phyloP scores from a whole-genome alignment of 2,329 filamentous ascomycete species.

The Dactylella cylindrospora region DNA sequence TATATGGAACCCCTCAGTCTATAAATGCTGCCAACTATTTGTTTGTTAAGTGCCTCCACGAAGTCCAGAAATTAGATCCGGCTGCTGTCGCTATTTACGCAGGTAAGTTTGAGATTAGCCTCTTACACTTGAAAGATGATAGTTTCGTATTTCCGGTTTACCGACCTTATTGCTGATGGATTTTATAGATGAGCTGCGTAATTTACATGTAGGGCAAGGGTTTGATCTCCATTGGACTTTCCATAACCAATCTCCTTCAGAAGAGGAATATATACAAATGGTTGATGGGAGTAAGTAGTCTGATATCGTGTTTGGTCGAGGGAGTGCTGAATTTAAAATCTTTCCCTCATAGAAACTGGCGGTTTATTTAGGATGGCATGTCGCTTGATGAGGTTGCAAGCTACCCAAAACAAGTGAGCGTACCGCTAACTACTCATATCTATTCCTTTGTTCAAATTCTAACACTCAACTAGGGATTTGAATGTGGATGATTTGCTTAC shows the following conservation, averaged over 20 bases:
- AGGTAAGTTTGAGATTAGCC: slow-evolving; percentile 9
- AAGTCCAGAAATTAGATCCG: slow-evolving; percentile 12
- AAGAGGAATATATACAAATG: slow-evolving; percentile 11
- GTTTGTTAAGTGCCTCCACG: slow-evolving; percentile 12
- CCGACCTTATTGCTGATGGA: neutral
- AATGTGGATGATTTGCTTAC: slow-evolving; percentile 19
- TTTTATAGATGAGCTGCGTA: slow-evolving; percentile 3
- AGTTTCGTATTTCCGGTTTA: slow-evolving; percentile 1
- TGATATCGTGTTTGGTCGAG: too few relatives aligned
- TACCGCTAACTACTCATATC: neutral
- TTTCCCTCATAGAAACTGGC: slow-evolving; percentile 13
- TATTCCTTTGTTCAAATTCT: neutral
- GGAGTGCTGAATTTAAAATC: too few relatives aligned
- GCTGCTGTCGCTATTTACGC: slow-evolving; percentile 7
- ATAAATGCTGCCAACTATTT: slow-evolving; percentile 21
- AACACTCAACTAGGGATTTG: slow-evolving; percentile 4
- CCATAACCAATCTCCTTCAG: slow-evolving; percentile 2
- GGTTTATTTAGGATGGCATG: slow-evolving; percentile 28
- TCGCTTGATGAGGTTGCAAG: slow-evolving; percentile 13
- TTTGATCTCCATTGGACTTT: slow-evolving; percentile 21
- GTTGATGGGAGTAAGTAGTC: slow-evolving; percentile 35
- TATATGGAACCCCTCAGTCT: slow-evolving; percentile 15
- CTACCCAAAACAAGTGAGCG: slow-evolving; percentile 14
- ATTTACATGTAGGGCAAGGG: slow-evolving; percentile 3
- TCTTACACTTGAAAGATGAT: neutral